These are phyloP conservation scores for Neofusicoccum umdonicola DNA, from an alignment of 2,329 filamentous ascomycete species.

Conservation along the genomic window DNA sequence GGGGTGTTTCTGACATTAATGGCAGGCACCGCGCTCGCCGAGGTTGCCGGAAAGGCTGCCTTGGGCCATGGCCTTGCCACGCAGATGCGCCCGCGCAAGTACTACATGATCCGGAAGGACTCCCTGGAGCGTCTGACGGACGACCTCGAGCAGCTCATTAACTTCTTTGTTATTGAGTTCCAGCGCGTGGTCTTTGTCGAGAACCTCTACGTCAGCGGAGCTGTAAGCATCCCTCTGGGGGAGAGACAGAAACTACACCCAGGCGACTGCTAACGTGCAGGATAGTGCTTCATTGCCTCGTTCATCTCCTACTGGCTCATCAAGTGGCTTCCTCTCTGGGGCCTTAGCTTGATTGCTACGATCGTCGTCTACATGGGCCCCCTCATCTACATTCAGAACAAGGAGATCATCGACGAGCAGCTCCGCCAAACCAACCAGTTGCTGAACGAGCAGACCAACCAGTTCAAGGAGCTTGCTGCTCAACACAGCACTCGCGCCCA, in stretches of 20 bases:
- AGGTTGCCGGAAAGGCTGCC: constrained; percentile 55
- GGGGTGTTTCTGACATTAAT: constrained; percentile 25
- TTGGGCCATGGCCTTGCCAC: constrained; percentile 59
- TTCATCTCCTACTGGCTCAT: constrained; percentile 63
- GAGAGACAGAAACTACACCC: background rate
- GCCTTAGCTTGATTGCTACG: constrained; percentile 57
- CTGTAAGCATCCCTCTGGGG: constrained; percentile 45
- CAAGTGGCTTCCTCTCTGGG: constrained; percentile 66
- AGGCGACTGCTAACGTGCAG: constrained; percentile 8
- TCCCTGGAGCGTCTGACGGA: constrained; percentile 60
- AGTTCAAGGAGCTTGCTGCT: constrained; percentile 59
- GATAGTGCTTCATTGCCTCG: constrained; percentile 58
- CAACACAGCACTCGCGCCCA: constrained; percentile 59
- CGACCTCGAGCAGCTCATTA: constrained; percentile 63
- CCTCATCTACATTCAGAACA: constrained; percentile 64
- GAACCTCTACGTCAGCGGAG: constrained; percentile 60
- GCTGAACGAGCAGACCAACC: constrained; percentile 57
- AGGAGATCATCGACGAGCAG: constrained; percentile 61
- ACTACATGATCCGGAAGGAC: constrained; percentile 65
- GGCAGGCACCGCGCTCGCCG: constrained; percentile 55
- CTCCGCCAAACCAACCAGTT: constrained; percentile 54
- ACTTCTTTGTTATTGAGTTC: constrained; percentile 68
- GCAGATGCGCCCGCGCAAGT: constrained; percentile 61
- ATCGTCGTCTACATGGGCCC: constrained; percentile 58
- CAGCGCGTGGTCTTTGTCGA: constrained; percentile 66